Base-by-base conservation (phyloP, 108 stramenopile genomes). In the Mediolabrus comicus region DNA sequence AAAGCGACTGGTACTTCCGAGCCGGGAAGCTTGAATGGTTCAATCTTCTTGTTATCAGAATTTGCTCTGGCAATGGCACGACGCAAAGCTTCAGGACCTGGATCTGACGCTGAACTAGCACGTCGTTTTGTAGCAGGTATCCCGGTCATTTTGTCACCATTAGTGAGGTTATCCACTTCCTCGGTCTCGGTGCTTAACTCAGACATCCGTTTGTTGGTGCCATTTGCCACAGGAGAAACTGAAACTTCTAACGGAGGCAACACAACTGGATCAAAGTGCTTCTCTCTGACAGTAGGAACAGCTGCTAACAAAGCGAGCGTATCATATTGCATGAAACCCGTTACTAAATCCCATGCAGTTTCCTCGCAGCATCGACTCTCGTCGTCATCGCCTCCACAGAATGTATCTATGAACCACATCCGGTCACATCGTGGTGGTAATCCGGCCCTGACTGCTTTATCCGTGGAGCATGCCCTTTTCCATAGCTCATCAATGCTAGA, bases 321-420 rank as follows among this genome's bases (percentile, higher is more conserved):
- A 53, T 81, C 80, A 49, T 81, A 81, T 54, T 75, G 68, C 74
- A 75, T 81, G 32, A 81, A 81, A 16, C 74, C 65, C 2, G 62
- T 77, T 4, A 81, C 80, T 28, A 81, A 51, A 60, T 81, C 80
- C 80, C 80, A 81, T 12, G 76, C 70, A 19, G 80, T 70, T 26
- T 81, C 80, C 17, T 33, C 58, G 26, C 62, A 62, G 29, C 70
- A 60, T 49, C 80, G 29, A 16, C 25, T 62, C 22, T 57, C 63
- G 24, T 75, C 80, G 31, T 71, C 75, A 38, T 72, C 63, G 1
- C 74, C 75, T 30, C 71, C 75, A 51, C 80, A 81, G 34, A 81
- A 81, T 32, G 75, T 81, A 19, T 63, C 59, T 17, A 71, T 77
- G 71, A 81, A 81, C 80, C 80, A 81, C 32, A 59, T 66, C 17